Conservation (phyloP, 1,139 yeast species). For the Geotrichum armillariae region DNA sequence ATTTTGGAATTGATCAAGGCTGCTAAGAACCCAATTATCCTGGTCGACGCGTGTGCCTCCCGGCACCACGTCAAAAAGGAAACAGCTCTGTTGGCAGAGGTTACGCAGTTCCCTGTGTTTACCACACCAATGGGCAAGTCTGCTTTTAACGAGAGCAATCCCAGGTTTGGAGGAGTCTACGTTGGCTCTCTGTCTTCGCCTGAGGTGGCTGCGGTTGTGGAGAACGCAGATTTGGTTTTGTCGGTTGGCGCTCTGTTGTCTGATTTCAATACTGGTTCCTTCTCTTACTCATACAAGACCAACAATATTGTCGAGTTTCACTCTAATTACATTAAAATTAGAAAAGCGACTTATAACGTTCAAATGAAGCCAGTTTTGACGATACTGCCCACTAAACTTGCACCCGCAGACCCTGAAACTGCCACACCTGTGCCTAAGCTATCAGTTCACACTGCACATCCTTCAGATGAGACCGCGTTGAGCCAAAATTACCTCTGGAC, state of each 20-base stretch:
- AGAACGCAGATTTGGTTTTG: slow-evolving; percentile 70
- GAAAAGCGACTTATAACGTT: slow-evolving; percentile 72
- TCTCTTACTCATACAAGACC: slow-evolving; percentile 78
- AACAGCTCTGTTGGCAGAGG: slow-evolving; percentile 60
- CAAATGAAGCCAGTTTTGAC: slow-evolving; percentile 71
- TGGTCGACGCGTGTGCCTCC: slow-evolving; percentile 86
- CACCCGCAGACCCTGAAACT: slow-evolving; percentile 22
- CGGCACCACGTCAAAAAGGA: slow-evolving; percentile 70
- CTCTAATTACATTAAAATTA: slow-evolving; percentile 80
- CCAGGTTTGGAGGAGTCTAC: slow-evolving; percentile 83
- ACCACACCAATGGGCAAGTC: slow-evolving; percentile 94
- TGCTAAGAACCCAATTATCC: slow-evolving; percentile 68
- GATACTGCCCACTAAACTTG: slow-evolving; percentile 39
- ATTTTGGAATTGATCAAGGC: slow-evolving; percentile 53
- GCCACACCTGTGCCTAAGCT: slow-evolving; percentile 29
- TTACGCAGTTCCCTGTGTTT: slow-evolving; percentile 78
- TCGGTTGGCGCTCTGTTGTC: slow-evolving; percentile 82
- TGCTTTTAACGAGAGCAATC: slow-evolving; percentile 68
- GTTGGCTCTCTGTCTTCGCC: slow-evolving; percentile 79
- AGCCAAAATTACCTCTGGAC: slow-evolving; percentile 85
- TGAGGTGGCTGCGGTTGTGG: slow-evolving; percentile 73
- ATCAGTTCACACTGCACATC: slow-evolving; percentile 23
- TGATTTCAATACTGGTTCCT: slow-evolving; percentile 88
- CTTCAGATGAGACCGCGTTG: slow-evolving; percentile 42
- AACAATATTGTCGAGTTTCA: slow-evolving; percentile 84